A percentile compares a stretch with the other conserved stretches of the same genome.
These are phyloP conservation scores for Saccharomycopsis guyanensis DNA, from an alignment of 805 yeast species.

Conservation along the genomic window DNA sequence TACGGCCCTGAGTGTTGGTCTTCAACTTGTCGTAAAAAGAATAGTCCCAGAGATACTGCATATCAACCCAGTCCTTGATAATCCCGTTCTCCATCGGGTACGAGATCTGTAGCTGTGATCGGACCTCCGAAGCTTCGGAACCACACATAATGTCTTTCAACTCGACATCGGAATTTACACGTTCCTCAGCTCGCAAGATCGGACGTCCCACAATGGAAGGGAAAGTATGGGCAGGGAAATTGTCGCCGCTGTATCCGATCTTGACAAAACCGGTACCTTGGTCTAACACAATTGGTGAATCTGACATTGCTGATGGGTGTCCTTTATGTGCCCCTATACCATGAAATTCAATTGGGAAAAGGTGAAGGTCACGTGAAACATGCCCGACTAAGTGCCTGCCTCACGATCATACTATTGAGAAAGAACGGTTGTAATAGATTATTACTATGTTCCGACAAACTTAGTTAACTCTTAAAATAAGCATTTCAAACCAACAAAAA, in stretches of 20 bases:
- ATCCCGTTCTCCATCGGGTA: constrained; percentile 99
- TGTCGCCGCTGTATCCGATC: constrained; percentile 93
- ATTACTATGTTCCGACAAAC: too few relatives aligned
- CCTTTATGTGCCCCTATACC: too few relatives aligned
- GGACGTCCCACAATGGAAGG: constrained; percentile 98
- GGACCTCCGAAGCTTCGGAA: constrained; percentile 83
- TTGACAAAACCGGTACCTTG: constrained; percentile 99
- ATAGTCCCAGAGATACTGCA: constrained; percentile 98
- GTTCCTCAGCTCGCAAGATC: constrained; percentile 92
- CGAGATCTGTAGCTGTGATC: constrained; percentile 85
- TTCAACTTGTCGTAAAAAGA: constrained; percentile 90
- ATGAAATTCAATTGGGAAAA: too few relatives aligned
- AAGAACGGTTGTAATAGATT: too few relatives aligned
- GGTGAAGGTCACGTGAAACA: too few relatives aligned
- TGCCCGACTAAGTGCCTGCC: too few relatives aligned
- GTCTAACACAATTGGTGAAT: constrained; percentile 60
- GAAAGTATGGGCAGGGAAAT: constrained; percentile 94
- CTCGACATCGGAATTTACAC: constrained; percentile 57
- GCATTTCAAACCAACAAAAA: too few relatives aligned
- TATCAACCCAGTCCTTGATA: constrained; percentile 96
- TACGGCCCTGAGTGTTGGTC: constrained; percentile 65
- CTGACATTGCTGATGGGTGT: too few relatives aligned
- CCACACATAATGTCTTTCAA: constrained; percentile 98
- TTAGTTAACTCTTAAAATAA: too few relatives aligned
- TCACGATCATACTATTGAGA: too few relatives aligned